Evolutionary conservation across 2,329 filamentous ascomycete genomes (phyloP), one percentile per base, ranked within the genome.

Genomic region (Cercospora zeina): DNA sequence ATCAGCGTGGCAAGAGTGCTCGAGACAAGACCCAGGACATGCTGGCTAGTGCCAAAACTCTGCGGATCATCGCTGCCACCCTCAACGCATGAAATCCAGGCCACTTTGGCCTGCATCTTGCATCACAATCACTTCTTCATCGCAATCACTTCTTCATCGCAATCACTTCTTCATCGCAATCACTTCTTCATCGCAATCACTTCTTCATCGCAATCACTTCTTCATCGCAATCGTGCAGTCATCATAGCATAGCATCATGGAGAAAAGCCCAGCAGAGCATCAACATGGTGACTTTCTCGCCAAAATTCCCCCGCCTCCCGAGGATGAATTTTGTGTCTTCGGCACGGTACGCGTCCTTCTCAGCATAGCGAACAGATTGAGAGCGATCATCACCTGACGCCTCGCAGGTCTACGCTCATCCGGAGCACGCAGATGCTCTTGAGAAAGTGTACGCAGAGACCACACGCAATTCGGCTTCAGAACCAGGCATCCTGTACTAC

Each of bases 371-470:
- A n/a, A 53, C 30, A 34, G 7, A 53, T 16, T 27, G 4, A 19
- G 2, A 34, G 5, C 9, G 30, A 31, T 16, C 49, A 2, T 36
- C 42, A 47, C 31, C 34, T 61, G 39, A 57, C 16, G 6, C 10
- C 16, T 13, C 21, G n/a, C 30, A 62, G 59, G 58, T 75, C n/a
- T 71, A 72, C 56, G 69, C 72, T 42, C 57, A 70, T 57, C 70
- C 72, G 9, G 68, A 74, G 36, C 69, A 74, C 36, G 73, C 71
- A 37, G 71, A 74, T 56, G 69, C 68, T 6, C 69, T 75, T 9
- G 74, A 74, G 47, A 67, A 67, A 1, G 65, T 75, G 51, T 77
- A 74, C 54, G 65, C 66, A 8, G 67, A 74, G 37, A 74, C 70
- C 1, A 74, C 71, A 1, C 62, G 62, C 10, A 67, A 70, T 8